phyloP scores from a whole-genome alignment of 805 yeast species.

The Candida khao-thaluensis region DNA sequence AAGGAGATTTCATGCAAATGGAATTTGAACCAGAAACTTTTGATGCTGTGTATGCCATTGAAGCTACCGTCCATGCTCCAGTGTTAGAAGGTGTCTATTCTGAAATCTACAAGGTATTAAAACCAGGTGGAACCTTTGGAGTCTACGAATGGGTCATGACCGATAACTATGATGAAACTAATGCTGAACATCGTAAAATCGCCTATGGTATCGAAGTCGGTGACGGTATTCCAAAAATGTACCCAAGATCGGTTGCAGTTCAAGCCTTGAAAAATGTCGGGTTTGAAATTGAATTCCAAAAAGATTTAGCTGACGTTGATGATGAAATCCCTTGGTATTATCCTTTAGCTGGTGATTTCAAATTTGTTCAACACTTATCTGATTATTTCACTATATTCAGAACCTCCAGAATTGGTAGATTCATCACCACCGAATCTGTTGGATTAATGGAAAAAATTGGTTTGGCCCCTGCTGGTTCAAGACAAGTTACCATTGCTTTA shows the following conservation, averaged over 20 bases:
- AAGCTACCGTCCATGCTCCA: constrained; percentile 98
- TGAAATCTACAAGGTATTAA: constrained; percentile 90
- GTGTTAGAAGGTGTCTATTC: constrained; percentile 91
- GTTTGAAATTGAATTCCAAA: constrained; percentile 70
- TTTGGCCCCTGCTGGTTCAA: constrained; percentile 86
- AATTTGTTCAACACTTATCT: constrained; percentile 71
- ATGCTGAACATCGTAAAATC: constrained; percentile 87
- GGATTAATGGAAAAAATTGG: constrained; percentile 82
- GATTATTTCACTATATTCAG: constrained; percentile 85
- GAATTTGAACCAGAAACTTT: constrained; percentile 87
- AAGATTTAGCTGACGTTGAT: constrained; percentile 77
- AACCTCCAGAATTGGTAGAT: constrained; percentile 85
- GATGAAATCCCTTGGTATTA: constrained; percentile 97
- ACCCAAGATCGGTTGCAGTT: constrained; percentile 77
- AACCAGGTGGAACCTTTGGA: constrained; percentile 97
- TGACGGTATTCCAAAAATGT: constrained; percentile 99
- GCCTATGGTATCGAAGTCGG: constrained; percentile 98
- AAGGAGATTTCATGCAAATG: constrained; percentile 99
- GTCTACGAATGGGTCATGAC: constrained; percentile 99
- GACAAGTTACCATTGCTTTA: constrained; percentile 85
- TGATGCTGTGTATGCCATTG: constrained; percentile 97
- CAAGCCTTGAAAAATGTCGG: constrained; percentile 85
- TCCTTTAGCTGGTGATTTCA: constrained; percentile 94
- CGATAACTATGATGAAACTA: constrained; percentile 81
- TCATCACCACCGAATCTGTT: constrained; percentile 75